Conservation (phyloP, 768 basidiomycete genomes). For the Galerina marginata region DNA sequence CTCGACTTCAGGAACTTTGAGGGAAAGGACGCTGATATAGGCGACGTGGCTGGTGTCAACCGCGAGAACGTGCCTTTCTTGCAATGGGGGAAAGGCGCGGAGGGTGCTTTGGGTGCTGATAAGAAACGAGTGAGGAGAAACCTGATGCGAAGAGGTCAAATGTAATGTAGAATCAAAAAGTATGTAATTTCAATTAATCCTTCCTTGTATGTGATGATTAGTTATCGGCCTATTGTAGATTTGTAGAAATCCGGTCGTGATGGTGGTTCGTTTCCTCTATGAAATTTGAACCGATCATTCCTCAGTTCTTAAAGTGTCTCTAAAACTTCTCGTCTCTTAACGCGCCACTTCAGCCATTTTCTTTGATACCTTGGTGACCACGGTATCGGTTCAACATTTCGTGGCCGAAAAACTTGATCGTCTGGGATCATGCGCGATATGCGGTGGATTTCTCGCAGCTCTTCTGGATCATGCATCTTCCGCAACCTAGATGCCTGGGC, state of each 20-base stretch:
- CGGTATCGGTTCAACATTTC: background rate
- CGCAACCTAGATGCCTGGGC: constrained; percentile 15
- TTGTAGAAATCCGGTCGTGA: no score
- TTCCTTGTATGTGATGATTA: no score
- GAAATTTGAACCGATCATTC: no score
- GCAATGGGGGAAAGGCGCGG: constrained; percentile 75
- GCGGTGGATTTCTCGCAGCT: constrained; percentile 16
- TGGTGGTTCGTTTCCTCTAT: no score
- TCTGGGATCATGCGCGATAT: constrained; percentile 22
- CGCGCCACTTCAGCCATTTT: constrained; percentile 19
- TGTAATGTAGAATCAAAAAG: constrained; percentile 40
- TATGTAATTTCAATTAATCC: background rate
- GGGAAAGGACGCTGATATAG: constrained; percentile 23
- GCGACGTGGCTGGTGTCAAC: constrained; percentile 52
- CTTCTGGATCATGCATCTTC: constrained; percentile 12
- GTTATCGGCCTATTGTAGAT: no score
- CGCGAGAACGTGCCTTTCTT: constrained; percentile 73
- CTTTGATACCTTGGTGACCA: constrained; percentile 19
- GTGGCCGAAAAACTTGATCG: constrained; percentile 11
- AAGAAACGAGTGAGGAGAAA: constrained; percentile 80
- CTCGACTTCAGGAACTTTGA: constrained; percentile 62
- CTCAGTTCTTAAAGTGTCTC: background rate
- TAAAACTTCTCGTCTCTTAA: background rate
- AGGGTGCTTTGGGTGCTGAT: constrained; percentile 65
- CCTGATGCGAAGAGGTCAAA: constrained; percentile 83